Evolutionary conservation across 805 yeast genomes (phyloP).

Genomic region (Candida vaughaniae): DNA sequence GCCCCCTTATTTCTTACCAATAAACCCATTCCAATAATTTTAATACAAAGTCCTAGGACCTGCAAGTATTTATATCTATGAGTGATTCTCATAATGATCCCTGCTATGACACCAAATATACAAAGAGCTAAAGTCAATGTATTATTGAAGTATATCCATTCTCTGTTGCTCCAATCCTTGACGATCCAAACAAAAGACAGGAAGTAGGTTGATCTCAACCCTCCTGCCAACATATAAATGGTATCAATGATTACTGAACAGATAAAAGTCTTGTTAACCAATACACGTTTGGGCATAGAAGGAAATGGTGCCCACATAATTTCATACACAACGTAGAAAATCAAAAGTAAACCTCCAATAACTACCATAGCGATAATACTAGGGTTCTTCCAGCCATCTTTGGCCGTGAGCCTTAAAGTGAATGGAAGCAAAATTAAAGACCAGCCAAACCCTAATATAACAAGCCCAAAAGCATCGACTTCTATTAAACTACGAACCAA

Average conservation of each 20-base stretch:
- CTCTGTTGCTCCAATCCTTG: slow-evolving; percentile 23
- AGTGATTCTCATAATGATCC: slow-evolving; percentile 29
- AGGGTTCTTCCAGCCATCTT: slow-evolving; percentile 34
- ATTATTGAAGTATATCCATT: slow-evolving; percentile 41
- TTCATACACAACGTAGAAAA: slow-evolving; percentile 35
- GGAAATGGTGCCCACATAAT: slow-evolving; percentile 34
- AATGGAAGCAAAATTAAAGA: slow-evolving; percentile 37
- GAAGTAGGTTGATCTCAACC: slow-evolving; percentile 26
- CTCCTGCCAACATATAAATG: slow-evolving; percentile 29
- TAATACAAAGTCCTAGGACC: slow-evolving; percentile 30
- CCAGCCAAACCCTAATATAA: slow-evolving; percentile 40
- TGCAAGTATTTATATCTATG: slow-evolving; percentile 39
- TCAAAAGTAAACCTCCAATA: slow-evolving; percentile 36
- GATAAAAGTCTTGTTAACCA: slow-evolving; percentile 34
- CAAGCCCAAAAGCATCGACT: slow-evolving; percentile 37
- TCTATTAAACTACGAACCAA: slow-evolving; percentile 23
- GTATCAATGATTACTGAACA: slow-evolving; percentile 32
- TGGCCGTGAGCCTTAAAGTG: slow-evolving; percentile 30
- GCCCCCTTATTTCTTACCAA: slow-evolving; percentile 18
- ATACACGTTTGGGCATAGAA: slow-evolving; percentile 33
- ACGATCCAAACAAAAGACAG: slow-evolving; percentile 33
- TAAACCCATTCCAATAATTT: slow-evolving; percentile 31
- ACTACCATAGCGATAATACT: slow-evolving; percentile 44
- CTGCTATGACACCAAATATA: slow-evolving; percentile 37
- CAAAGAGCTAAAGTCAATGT: slow-evolving; percentile 36